These are phyloP conservation scores for Argentina anserina DNA, from an alignment of 306 rosid genomes.

Conservation along the genomic window DNA sequence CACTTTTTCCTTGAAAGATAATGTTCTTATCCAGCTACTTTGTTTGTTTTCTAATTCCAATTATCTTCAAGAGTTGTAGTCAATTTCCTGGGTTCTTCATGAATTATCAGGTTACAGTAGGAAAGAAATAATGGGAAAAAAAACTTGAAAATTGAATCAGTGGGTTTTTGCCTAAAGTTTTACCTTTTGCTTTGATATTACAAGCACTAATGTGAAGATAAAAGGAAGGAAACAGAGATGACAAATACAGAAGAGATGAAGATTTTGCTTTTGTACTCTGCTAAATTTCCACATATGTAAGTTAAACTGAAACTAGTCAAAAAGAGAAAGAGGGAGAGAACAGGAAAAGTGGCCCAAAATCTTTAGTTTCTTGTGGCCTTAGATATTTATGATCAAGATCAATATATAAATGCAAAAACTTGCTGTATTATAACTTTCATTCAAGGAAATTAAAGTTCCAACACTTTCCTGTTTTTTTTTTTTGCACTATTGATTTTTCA, in stretches of 20 bases:
- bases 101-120: background rate
- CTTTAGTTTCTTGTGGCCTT: background rate
- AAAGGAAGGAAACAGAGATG: no score
- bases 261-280: background rate
- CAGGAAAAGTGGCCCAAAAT: background rate
- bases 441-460: background rate
- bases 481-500: background rate
- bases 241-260: background rate
- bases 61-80: background rate
- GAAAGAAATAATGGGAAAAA: background rate
- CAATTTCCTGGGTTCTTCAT: background rate
- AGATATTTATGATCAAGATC: background rate
- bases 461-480: background rate
- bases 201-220: background rate
- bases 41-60: background rate
- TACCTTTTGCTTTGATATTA: background rate
- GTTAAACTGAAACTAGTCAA: background rate
- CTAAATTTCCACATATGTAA: slow-evolving; percentile 4
- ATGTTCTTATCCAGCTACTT: background rate
- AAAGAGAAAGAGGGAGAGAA: background rate
- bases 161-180: background rate
- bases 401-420: background rate
- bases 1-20: background rate
- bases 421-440: background rate
- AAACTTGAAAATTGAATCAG: background rate